Evolutionary conservation across 176 grass and related monocot species (phyloP), one percentile per base, ranked within the genome.

Genomic region (Dendrocalamus sinicus): DNA sequence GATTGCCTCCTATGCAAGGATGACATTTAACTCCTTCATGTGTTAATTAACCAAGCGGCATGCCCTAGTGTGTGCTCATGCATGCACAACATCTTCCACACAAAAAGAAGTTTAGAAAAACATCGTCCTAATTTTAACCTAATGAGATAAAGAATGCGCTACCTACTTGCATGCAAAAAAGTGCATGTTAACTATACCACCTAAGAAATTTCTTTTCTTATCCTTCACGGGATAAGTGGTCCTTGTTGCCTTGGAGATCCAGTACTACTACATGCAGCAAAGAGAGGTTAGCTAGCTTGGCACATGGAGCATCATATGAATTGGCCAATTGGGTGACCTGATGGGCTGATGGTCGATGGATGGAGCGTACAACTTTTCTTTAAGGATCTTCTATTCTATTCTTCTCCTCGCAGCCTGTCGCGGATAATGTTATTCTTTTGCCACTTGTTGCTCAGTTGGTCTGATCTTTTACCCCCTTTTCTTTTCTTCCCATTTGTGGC

Each of bases 1-100:
- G 35, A 47, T 85, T 77, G 73, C 73, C 48, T 77, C 50, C 73
- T 16, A 67, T 67, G 62, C 73, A 85, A 85, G 73, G 73, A 77
- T 77, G 16, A 19, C 63, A 77, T 59, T 67, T 77, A 75, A n/a
- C 41, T 17, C 2, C 8, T 55, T 32, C 17, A 19, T 69, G 62
- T 77, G 63, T 85, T 19, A 24, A 30, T 76, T 9, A 77, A 70
- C 73, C 50, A 85, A 68, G 39, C 16, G 16, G 83, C 50, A 85
- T 57, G 39, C 16, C 16, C 3, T 66, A 65, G 35, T 64, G 37
- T 4, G 8, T 57, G 16, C 12, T 68, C 50, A 85, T 47, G 40
- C 63, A 46, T 35, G 73, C 19, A 45, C 35, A 41, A 40, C 51
- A 12, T 81, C 47, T 8, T 16, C 40, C 35, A 45, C 47, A 55